Evolutionary conservation across 148 eudicot genomes (phyloP).

Genomic region (Persicaria tinctoria): DNA sequence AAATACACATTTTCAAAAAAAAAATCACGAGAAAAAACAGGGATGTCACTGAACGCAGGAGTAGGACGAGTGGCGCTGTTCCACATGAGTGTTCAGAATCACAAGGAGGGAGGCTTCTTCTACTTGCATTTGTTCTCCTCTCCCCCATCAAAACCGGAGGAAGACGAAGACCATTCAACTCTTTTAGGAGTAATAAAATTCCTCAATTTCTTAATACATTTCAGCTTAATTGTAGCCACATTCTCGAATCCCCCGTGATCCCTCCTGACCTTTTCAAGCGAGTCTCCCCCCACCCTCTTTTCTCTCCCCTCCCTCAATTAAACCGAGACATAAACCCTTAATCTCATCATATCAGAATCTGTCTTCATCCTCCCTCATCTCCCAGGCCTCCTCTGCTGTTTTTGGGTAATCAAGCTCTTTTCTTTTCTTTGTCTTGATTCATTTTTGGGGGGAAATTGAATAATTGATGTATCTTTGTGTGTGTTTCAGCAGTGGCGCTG

Average conservation of each 20-base stretch:
- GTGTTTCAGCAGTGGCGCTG: background rate
- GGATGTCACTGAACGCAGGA: background rate
- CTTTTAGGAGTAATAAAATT: too few relatives aligned
- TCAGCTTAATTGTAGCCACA: background rate
- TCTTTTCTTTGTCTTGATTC: background rate
- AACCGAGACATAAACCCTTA: background rate
- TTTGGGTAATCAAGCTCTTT: background rate
- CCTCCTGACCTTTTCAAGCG: background rate
- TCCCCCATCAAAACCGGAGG: background rate
- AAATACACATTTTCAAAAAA: background rate
- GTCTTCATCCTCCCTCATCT: background rate
- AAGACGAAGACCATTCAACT: background rate
- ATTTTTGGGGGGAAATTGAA: background rate
- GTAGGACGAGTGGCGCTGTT: background rate
- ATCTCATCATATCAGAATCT: background rate
- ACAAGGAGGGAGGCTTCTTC: background rate
- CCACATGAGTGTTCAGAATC: background rate
- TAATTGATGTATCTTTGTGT: background rate
- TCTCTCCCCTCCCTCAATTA: background rate
- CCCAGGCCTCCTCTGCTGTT: constrained; percentile 10
- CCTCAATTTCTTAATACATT: too few relatives aligned
- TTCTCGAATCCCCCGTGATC: background rate
- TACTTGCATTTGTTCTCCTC: background rate
- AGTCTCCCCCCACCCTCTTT: background rate
- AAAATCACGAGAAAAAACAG: constrained; percentile 6